Conservation (phyloP, 176 grass and related monocot species). For the Musa schizocarpa region DNA sequence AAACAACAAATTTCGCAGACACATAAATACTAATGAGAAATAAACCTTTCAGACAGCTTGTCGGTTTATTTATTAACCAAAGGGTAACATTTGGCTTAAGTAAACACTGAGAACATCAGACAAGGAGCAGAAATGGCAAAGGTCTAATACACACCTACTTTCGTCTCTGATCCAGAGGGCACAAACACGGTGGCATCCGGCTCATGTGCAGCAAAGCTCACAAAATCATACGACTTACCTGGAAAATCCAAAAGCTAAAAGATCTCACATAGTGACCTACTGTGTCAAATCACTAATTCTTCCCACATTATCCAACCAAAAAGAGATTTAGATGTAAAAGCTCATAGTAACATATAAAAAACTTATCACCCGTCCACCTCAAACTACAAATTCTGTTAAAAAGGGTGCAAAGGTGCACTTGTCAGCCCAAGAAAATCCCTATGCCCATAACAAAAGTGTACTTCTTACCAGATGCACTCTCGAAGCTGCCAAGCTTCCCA, state of each 20-base stretch:
- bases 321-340: not conserved
- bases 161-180: constrained; percentile 40
- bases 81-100: not conserved
- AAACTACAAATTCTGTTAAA: constrained; percentile 8
- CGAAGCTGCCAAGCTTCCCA: constrained; percentile 49
- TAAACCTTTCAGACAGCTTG: not conserved
- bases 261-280: not conserved
- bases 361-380: not conserved
- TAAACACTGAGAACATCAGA: not conserved
- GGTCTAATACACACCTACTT: constrained; percentile 34
- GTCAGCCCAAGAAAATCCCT: not conserved
- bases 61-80: not conserved
- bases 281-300: not conserved
- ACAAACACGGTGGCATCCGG: constrained; percentile 69
- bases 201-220: constrained; percentile 48
- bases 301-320: not conserved
- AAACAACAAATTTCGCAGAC: not conserved
- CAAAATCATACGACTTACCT: constrained; percentile 68
- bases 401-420: not conserved
- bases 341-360: not conserved
- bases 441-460: not conserved
- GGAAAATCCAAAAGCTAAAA: constrained; percentile 13
- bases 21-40: not conserved
- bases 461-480: constrained; percentile 51
- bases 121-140: not conserved